These are phyloP conservation scores for Arxiozyma bovina DNA, from an alignment of 1,139 yeast genomes.

Conservation along the genomic window DNA sequence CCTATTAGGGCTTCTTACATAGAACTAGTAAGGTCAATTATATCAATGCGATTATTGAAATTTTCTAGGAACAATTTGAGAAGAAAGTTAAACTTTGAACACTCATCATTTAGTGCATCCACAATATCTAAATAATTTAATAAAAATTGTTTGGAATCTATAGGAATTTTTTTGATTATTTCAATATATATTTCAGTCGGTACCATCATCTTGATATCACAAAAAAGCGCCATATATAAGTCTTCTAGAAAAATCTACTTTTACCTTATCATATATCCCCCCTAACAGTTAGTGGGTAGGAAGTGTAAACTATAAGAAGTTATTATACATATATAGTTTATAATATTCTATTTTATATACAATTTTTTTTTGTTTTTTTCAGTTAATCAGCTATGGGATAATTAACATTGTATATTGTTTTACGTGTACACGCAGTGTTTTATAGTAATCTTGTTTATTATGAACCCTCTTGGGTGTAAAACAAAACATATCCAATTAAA, in stretches of 20 bases:
- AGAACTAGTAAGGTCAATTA: conserved; percentile 1
- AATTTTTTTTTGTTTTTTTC: too few species aligned
- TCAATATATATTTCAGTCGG: conserved; percentile 13
- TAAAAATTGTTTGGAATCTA: conserved; percentile 7
- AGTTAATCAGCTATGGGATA: too few species aligned
- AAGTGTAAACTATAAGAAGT: too few species aligned
- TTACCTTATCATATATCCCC: too few species aligned
- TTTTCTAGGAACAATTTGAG: conserved; percentile 5
- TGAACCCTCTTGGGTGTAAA: background rate
- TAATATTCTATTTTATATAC: too few species aligned
- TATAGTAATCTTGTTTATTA: too few species aligned
- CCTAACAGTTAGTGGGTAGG: too few species aligned
- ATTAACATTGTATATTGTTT: too few species aligned
- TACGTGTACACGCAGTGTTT: too few species aligned
- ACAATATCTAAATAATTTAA: conserved; percentile 10
- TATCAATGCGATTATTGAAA: conserved; percentile 3
- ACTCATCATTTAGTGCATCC: conserved; percentile 1
- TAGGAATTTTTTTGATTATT: conserved; percentile 9
- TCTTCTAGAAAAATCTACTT: too few species aligned
- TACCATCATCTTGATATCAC: background rate
- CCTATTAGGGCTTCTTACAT: too few species aligned
- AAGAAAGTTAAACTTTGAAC: background rate
- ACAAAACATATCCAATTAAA: background rate
- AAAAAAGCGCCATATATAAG: background rate
- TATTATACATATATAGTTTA: too few species aligned